Evolutionary conservation across 106 monocot species (phyloP), one percentile per base, ranked within the genome.

Genomic region (Posidonia australis): DNA sequence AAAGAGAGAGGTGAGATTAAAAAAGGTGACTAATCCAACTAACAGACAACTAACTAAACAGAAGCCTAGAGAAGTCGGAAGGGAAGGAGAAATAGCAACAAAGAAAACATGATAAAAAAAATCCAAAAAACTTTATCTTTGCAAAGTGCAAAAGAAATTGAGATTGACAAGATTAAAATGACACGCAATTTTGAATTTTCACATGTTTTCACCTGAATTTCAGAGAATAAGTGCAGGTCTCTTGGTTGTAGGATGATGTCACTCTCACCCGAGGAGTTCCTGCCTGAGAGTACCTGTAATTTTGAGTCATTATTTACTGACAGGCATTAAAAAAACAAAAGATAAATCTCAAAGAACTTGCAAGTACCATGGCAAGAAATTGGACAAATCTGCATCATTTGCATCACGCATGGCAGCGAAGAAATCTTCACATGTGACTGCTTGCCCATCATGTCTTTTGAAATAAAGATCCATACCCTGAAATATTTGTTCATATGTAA

Each of bases 401-500:
- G 96, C 96, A 85, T 98, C 96, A 55, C 87, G 72, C 96, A 98
- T 91, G 16, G 96, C 87, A 53, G 96, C 91, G 83, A 82, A 98
- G 55, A 98, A 98, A 54, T 98, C 91, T 81, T 98, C 96, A 66
- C 96, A 98, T 27, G 96, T 91, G 22, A 98, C 96, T 21, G 96
- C 96, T 78, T 98, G 96, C 54, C 96, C 96, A 77, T 98, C 96
- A 67, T 98, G 96, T 73, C 96, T 98, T 77, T 91, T 65, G 63
- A 98, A 98, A 68, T 91, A 98, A 43, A 98, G 91, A 85, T 98
- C 87, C 96, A 98, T 98, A 30, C 96, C 96, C 96, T 98, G 67
- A 42, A 58, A 66, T 28, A 44, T 45, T 42, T 25, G 54, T 46
- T 63, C 23, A 54, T 24, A 63, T 47, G 20, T 36, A 36, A 7